Evolutionary conservation across 495 filamentous ascomycete genomes (phyloP), one percentile per base, ranked within the genome.

Genomic region (Neurospora sp.): DNA sequence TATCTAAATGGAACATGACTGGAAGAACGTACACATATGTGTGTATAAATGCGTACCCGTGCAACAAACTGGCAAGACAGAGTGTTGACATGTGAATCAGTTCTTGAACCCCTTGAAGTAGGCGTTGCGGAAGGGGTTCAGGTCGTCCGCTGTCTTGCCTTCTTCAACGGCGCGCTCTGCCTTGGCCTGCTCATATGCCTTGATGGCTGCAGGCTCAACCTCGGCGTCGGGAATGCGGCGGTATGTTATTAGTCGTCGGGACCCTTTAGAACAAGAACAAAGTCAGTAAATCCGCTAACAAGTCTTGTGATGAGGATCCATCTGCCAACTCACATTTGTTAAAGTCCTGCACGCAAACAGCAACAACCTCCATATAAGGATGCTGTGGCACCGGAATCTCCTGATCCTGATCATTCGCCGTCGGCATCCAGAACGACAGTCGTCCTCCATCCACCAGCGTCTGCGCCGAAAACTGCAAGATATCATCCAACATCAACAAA

Each of bases 351-450:
- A 91, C 90, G 76, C 93, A 96, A 39, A 94, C 89, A 70, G 86
- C 89, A 39, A 94, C 83, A n/a, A 96, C 79, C 78, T 93, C 87
- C 31, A 99, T 79, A 68, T 89, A 88, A 6, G 91, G 90, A 79
- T 98, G 93, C 70, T 84, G 87, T 2, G 96, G 96, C 18, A 96
- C 86, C 0, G 87, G 83, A 8, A 97, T 87, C 76, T 94, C 91
- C 10, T 87, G 84, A 61, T 87, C 84, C 70, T 87, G 87, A 70
- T 96, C 93, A 78, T 93, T 95, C 1, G 93, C 89, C 2, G 94
- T 97, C 0, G 96, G 96, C 94, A 98, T 98, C 96, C 96, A 99
- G 85, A 99, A 94, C 9, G 89, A 91, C 3, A 99, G 77, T 61
- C 96, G 84, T 0, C 94, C 96, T 73, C 88, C 83, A 40, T 92